A percentile compares a stretch with the other conserved stretches of the same genome.
Conservation (phyloP, 306 rosid species). For the Cicer judaicum region DNA sequence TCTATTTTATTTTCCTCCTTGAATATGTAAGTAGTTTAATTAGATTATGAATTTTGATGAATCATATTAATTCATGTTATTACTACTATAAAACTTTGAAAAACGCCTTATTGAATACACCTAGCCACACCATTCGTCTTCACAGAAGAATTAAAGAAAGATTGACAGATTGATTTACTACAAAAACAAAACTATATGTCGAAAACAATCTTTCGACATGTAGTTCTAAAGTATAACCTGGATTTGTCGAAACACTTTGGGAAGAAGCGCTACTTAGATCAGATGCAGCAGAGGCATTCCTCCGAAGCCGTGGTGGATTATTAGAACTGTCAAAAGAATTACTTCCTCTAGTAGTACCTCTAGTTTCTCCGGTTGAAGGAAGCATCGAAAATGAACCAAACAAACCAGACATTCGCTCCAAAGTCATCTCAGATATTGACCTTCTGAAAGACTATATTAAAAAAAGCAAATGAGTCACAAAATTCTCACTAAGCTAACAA, state of each 20-base stretch:
- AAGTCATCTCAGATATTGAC: conserved; percentile 75
- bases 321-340: conserved; percentile 45
- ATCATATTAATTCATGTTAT: too few relatives aligned
- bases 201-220: conserved; percentile 6
- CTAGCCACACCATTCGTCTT: too few relatives aligned
- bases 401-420: conserved; percentile 69
- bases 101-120: too few relatives aligned
- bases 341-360: conserved; percentile 56
- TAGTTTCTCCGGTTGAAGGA: conserved; percentile 62
- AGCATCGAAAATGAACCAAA: conserved; percentile 71
- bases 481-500: conserved; percentile 31
- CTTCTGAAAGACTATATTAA: conserved; percentile 65
- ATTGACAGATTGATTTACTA: too few relatives aligned
- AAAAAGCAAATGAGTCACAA: conserved; percentile 45
- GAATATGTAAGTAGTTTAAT: too few relatives aligned
- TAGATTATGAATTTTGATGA: too few relatives aligned
- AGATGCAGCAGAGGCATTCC: conserved; percentile 71
- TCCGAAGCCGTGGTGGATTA: conserved; percentile 52
- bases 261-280: conserved; percentile 68
- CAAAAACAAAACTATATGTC: neutral
- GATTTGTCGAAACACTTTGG: conserved; percentile 52
- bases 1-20: too few relatives aligned
- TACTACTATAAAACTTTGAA: too few relatives aligned
- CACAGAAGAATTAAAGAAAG: too few relatives aligned
- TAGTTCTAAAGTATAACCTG: conserved; percentile 60